Evolutionary conservation across 805 yeast genomes (phyloP), one percentile per base, ranked within the genome.

Genomic region (Cyberlindnera mycetangii): DNA sequence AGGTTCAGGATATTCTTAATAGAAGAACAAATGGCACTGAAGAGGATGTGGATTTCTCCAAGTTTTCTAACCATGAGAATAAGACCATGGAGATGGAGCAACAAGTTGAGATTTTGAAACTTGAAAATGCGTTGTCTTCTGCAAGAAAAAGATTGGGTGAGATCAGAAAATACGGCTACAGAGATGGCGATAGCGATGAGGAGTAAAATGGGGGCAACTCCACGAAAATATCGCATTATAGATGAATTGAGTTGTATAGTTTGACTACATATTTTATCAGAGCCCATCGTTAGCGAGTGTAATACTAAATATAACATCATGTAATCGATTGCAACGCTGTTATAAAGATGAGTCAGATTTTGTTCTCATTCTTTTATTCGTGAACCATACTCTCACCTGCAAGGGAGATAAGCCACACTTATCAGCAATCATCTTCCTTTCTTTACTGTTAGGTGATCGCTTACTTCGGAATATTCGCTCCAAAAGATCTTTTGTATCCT

Each of bases 81-180:
- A 85, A 84, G 64, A 85, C 95, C 0, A 76, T 79, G 18, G 93
- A 89, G 56, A 86, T 89, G 95, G 95, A 88, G 60, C 96, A 88
- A 64, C 97, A 89, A 62, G 96, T 89, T 7, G 90, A 86, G 60
- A 89, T 89, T 40, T 71, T 89, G 64, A 86, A 85, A 63, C 70
- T 89, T 44, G 96, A 89, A 58, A 85, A 85, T 54, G 76, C 84
- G 37, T 70, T 89, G 54, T 68, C 67, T 37, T 64, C 76, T 17
- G 93, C 96, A 1, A 74, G 96, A 61, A 87, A 85, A 67, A 77
- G 85, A 56, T 70, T 89, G 49, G 93, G 95, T 22, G 95, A 86
- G 53, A 89, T 89, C 49, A 72, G 97, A 62, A 85, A 84, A 63
- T 79, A 75, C 44, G 83, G 90, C 45, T 89, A 89, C 62, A 71